Conservation (phyloP, 2,329 filamentous ascomycete species). For the Diaporthe citri region DNA sequence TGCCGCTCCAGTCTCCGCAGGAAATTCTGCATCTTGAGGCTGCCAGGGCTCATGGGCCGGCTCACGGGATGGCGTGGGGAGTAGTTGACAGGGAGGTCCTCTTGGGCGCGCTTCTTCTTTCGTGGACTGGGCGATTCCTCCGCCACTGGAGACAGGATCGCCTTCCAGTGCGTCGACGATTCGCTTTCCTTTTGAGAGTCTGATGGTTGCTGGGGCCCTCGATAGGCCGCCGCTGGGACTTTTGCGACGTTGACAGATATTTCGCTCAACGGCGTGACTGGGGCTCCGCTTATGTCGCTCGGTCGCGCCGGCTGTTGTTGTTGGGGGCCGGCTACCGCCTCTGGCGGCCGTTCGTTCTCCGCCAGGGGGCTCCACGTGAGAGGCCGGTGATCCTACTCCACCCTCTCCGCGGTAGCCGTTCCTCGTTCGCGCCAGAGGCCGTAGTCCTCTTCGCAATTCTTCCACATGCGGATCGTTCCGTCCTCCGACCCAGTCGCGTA, state of each 20-base stretch:
- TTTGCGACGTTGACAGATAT: conserved; percentile 40
- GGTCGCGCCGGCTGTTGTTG: neutral
- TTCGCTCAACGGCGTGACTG: conserved; percentile 33
- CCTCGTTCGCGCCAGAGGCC: conserved; percentile 72
- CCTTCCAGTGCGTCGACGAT: conserved; percentile 27
- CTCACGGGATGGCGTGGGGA: neutral
- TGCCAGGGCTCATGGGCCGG: conserved; percentile 38
- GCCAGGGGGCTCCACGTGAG: conserved; percentile 33
- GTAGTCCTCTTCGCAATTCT: conserved; percentile 76
- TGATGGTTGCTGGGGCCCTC: conserved; percentile 18
- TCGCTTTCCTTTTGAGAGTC: conserved; percentile 23
- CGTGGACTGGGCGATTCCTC: conserved; percentile 38
- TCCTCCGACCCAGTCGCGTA: conserved; percentile 98
- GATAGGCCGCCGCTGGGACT: conserved; percentile 24
- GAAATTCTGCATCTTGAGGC: conserved; percentile 40
- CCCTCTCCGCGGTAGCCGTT: conserved; percentile 41
- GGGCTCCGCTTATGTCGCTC: neutral
- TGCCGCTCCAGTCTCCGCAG: conserved; percentile 37
- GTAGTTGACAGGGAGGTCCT: conserved; percentile 18
- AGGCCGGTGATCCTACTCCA: conserved; percentile 40
- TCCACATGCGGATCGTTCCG: conserved; percentile 94
- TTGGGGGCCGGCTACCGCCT: conserved; percentile 13
- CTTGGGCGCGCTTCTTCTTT: conserved; percentile 20
- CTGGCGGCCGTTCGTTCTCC: conserved; percentile 37
- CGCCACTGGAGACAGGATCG: conserved; percentile 38